These are phyloP conservation scores for Mycena crocata DNA, from an alignment of 768 basidiomycete species.

Conservation along the genomic window DNA sequence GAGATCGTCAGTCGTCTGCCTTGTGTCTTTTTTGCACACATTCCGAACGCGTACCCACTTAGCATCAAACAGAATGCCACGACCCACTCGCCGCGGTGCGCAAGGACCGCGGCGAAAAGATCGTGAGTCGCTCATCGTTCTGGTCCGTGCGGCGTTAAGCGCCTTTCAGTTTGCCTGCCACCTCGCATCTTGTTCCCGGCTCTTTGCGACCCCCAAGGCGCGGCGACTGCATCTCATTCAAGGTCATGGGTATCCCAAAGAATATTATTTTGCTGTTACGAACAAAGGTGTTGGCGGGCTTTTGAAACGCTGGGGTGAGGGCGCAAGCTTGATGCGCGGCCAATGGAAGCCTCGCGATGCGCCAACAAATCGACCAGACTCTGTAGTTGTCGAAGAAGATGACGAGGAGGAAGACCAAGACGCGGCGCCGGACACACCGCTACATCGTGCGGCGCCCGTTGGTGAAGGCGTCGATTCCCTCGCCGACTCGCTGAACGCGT, in stretches of 20 bases:
- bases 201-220: constrained; percentile 79
- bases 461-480: constrained; percentile 59
- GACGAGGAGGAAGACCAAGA: constrained; percentile 41
- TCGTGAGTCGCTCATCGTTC: constrained; percentile 60
- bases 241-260: constrained; percentile 85
- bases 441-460: constrained; percentile 27
- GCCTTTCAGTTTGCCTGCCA: constrained; percentile 79
- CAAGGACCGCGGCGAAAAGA: constrained; percentile 87
- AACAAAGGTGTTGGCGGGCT: constrained; percentile 91
- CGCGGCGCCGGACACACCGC: constrained; percentile 8
- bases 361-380: not conserved
- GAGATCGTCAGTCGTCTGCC: constrained; percentile 73
- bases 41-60: constrained; percentile 18
- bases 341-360: constrained; percentile 65
- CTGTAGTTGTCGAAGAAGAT: constrained; percentile 39
- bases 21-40: constrained; percentile 5
- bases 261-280: constrained; percentile 92
- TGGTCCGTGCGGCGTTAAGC: not conserved
- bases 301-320: constrained; percentile 84
- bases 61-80: constrained; percentile 91
- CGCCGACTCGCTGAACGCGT: constrained; percentile 55
- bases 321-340: constrained; percentile 81
- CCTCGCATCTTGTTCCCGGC: constrained; percentile 65
- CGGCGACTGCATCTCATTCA: constrained; percentile 86
- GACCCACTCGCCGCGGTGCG: constrained; percentile 84